phyloP scores from a whole-genome alignment of 2,329 filamentous ascomycete species.

The Phialemoniopsis sp. region DNA sequence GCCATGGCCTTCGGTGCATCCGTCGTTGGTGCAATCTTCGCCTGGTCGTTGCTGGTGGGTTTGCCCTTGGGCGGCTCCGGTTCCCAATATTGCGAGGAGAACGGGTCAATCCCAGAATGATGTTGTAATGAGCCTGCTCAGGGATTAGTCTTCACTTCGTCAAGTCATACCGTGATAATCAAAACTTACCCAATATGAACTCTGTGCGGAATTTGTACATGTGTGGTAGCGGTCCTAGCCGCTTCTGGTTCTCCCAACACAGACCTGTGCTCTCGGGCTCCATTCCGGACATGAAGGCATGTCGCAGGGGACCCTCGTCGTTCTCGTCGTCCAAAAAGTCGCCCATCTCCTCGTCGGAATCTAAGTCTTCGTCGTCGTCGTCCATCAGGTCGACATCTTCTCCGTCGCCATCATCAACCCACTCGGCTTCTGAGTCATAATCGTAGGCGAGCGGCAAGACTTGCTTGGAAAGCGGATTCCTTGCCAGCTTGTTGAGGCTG shows the following conservation, averaged over 20 bases:
- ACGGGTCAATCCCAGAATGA: conserved; percentile 70
- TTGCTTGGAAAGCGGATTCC: conserved; percentile 46
- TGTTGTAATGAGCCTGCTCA: conserved; percentile 38
- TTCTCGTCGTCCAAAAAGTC: conserved; percentile 88
- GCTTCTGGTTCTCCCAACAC: conserved; percentile 68
- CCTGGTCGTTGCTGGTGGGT: conserved; percentile 7
- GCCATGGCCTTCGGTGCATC: conserved; percentile 10
- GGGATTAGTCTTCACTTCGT: conserved; percentile 11
- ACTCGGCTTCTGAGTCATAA: conserved; percentile 83
- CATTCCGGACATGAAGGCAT: conserved; percentile 62
- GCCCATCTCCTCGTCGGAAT: conserved; percentile 82
- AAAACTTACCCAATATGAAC: conserved; percentile 62
- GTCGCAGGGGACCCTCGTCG: conserved; percentile 53
- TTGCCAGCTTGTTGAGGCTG: conserved; percentile 45
- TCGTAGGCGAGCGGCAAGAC: conserved; percentile 71
- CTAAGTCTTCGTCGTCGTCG: conserved; percentile 61
- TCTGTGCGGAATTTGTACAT: conserved; percentile 67
- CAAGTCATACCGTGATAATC: conserved; percentile 5
- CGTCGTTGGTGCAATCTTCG: conserved; percentile 12
- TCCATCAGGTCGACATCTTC: conserved; percentile 67
- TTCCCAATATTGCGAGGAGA: conserved; percentile 78
- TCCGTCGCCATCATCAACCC: conserved; percentile 71
- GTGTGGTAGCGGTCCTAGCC: conserved; percentile 41
- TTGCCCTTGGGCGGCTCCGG: conserved; percentile 25
- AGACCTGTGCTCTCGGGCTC: conserved; percentile 76